phyloP scores from a whole-genome alignment of 768 basidiomycete species.

The Aureoboletus auriporus region DNA sequence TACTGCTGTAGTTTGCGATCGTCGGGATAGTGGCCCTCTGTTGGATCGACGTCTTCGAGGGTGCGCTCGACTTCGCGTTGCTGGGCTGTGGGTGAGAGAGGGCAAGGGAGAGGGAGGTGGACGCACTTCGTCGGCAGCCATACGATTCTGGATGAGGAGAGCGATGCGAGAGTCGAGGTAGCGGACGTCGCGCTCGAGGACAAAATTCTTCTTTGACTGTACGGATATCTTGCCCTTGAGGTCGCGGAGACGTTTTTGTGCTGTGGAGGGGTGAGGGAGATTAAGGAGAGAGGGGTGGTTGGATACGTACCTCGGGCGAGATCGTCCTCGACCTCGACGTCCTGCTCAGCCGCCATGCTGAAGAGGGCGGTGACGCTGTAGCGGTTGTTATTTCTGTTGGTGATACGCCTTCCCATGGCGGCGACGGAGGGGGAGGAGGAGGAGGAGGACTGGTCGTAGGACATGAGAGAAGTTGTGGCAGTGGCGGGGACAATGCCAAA shows the following conservation, averaged over 20 bases:
- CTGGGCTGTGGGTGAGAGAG: slow-evolving; percentile 35
- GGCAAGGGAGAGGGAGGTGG: background rate
- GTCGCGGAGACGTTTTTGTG: slow-evolving; percentile 95
- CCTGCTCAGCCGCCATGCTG: slow-evolving; percentile 98
- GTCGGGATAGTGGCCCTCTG: slow-evolving; percentile 89
- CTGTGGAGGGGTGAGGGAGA: slow-evolving; percentile 37
- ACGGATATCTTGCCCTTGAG: slow-evolving; percentile 96
- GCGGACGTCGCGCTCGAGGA: slow-evolving; percentile 95
- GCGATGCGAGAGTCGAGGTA: slow-evolving; percentile 98
- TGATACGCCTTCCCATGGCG: slow-evolving; percentile 70
- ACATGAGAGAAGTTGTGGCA: slow-evolving; percentile 35
- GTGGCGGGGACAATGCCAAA: slow-evolving; percentile 52
- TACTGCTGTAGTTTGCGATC: slow-evolving; percentile 94
- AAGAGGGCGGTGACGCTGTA: slow-evolving; percentile 95
- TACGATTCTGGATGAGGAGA: slow-evolving; percentile 94
- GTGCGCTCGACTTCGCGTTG: slow-evolving; percentile 95
- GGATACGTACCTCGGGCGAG: slow-evolving; percentile 75
- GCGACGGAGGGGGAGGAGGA: slow-evolving; percentile 63
- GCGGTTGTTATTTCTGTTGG: slow-evolving; percentile 92
- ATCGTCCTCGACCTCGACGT: slow-evolving; percentile 97
- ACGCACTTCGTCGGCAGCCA: slow-evolving; percentile 91
- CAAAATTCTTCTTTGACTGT: slow-evolving; percentile 99
- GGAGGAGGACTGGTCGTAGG: slow-evolving; percentile 56
- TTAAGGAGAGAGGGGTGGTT: background rate
- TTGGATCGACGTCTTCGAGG: slow-evolving; percentile 92